Evolutionary conservation across 768 basidiomycete species (phyloP), one percentile per base, ranked within the genome.

Genomic region (Tulasnella sp.): DNA sequence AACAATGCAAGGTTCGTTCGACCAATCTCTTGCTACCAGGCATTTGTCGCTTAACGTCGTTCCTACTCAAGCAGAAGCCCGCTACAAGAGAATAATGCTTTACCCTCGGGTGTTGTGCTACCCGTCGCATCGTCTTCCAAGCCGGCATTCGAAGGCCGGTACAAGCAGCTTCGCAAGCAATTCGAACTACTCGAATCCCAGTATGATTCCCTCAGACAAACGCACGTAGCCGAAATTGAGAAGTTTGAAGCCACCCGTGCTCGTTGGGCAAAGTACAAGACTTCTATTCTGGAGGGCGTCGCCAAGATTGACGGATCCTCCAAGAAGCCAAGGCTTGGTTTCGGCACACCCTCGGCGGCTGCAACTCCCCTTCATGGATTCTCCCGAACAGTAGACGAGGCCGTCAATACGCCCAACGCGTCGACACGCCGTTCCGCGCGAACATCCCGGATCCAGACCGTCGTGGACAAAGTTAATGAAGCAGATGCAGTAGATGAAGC

Each of bases 91-190:
- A 38, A 29, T 37, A 70, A 39, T 12, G 68, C 17, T 49, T 49
- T 49, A 8, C 58, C 58, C 58, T 64, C 58, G 3, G 3, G 12
- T 0, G n/a, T 6, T 64, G 17, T 31, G 7, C 45, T 37, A 19
- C 54, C 73, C 2, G 73, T 14, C 19, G 45, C 38, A 34, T 52
- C 49, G 25, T 64, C 73, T 19, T 58, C 22, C 5, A 74, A 74
- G 9, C 40, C 31, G 42, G n/a, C 73, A n/a, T 38, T 74, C 45
- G 73, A 74, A 7, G 22, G 73, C 68, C 73, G 73, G 25, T 74
- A 52, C 73, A 64, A 54, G 17, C 29, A 29, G 49, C 36, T 52
- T 9, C 49, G 49, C 49, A 74, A 58, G 73, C 42, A 38, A 29
- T 74, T 34, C 42, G 38, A 52, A 5, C 34, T 58, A 25, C 45